phyloP scores from a whole-genome alignment of 2,329 filamentous ascomycete species.

The Ustilaginoidea virens region DNA sequence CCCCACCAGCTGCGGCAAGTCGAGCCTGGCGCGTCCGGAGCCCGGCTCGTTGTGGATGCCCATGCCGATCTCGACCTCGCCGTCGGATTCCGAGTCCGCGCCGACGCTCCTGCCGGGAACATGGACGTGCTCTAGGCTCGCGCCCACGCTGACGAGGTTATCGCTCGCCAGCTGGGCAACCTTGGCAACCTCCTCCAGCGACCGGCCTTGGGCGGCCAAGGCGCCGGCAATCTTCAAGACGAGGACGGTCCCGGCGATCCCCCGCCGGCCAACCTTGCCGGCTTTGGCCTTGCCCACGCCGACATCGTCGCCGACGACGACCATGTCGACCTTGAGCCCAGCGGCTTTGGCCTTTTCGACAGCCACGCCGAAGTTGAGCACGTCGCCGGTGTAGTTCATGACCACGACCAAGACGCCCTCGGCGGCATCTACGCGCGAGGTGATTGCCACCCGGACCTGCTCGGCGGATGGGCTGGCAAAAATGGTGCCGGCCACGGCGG shows the following conservation, averaged over 20 bases:
- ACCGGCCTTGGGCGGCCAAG: conserved; percentile 54
- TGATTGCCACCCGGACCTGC: conserved; percentile 65
- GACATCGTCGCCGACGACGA: conserved; percentile 83
- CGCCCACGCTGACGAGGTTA: conserved; percentile 74
- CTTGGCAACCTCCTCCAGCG: conserved; percentile 54
- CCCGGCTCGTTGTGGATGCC: conserved; percentile 62
- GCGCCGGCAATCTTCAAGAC: conserved; percentile 87
- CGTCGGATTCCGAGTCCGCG: conserved; percentile 30
- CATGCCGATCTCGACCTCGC: conserved; percentile 55
- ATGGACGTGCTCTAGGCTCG: conserved; percentile 81
- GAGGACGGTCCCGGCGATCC: conserved; percentile 80
- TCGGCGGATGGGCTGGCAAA: conserved; percentile 71
- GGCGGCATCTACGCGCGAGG: conserved; percentile 52
- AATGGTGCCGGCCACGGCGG: conserved; percentile 73
- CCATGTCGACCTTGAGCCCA: conserved; percentile 69
- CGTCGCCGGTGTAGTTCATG: conserved; percentile 88
- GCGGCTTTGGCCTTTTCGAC: conserved; percentile 80
- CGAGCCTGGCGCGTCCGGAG: conserved; percentile 34
- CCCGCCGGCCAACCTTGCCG: conserved; percentile 83
- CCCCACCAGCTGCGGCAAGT: conserved; percentile 37
- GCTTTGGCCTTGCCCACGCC: conserved; percentile 68
- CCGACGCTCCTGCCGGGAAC: conserved; percentile 60
- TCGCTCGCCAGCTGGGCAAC: conserved; percentile 56
- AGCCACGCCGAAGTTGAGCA: conserved; percentile 86
- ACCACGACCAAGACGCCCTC: conserved; percentile 77